A percentile compares a stretch with the other conserved stretches of the same genome.
These are phyloP conservation scores for Komagataella mondaviorum DNA, from an alignment of 805 yeast genomes.

Conservation along the genomic window DNA sequence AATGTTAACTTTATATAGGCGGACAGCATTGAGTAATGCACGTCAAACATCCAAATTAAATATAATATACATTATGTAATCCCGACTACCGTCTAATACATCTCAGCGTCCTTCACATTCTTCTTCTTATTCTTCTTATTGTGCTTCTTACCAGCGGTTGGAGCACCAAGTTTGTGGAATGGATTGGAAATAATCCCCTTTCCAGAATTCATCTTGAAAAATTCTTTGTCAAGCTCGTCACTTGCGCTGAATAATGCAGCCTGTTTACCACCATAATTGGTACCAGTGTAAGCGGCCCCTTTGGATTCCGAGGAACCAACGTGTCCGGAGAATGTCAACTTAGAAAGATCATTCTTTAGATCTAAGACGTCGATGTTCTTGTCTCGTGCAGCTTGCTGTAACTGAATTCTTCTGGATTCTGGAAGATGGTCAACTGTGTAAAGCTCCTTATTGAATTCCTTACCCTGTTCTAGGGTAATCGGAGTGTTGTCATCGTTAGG, in stretches of 20 bases:
- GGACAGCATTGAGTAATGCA: neutral
- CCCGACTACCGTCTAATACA: conserved; percentile 1
- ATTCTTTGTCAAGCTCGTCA: conserved; percentile 74
- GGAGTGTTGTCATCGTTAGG: conserved; percentile 55
- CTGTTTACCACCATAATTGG: conserved; percentile 68
- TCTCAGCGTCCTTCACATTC: conserved; percentile 8
- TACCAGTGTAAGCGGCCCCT: conserved; percentile 31
- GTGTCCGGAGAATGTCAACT: conserved; percentile 71
- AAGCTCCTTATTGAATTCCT: conserved; percentile 61
- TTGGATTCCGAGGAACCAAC: conserved; percentile 33
- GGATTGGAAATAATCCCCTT: conserved; percentile 57
- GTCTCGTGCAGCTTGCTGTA: conserved; percentile 44
- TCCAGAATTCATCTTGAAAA: conserved; percentile 56
- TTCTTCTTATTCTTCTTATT: conserved; percentile 65
- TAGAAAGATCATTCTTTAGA: conserved; percentile 53
- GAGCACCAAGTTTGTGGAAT: conserved; percentile 42
- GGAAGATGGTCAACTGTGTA: conserved; percentile 57
- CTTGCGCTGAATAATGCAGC: conserved; percentile 71
- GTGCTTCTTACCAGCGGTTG: conserved; percentile 37
- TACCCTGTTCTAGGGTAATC: conserved; percentile 34
- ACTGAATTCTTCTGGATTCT: conserved; percentile 61
- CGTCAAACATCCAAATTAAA: neutral
- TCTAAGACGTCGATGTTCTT: conserved; percentile 51
- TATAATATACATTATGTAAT: conserved; percentile 1
- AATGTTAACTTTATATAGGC: neutral